Percentiles rank a stretch among this genome's conserved stretches.
Evolutionary conservation across 768 basidiomycete species (phyloP).

Genomic region (Porpolomopsis calyptriformis): DNA sequence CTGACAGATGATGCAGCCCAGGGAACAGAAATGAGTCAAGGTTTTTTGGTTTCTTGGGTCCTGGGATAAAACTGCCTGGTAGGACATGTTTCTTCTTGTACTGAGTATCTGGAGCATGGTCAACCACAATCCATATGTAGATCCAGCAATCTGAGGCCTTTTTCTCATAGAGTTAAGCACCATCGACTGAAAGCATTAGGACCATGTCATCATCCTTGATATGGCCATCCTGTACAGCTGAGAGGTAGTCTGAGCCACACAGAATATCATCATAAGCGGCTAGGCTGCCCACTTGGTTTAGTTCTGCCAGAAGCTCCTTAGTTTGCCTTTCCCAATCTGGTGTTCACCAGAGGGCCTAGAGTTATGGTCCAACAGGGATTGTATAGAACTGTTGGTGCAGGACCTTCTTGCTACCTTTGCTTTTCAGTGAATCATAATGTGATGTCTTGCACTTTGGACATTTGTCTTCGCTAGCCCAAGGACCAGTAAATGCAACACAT

Average conservation of each 20-base stretch:
- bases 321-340: slow-evolving; percentile 16
- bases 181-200: slow-evolving; percentile 28
- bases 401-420: slow-evolving; percentile 10
- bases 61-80: slow-evolving; percentile 25
- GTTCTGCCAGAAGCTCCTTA: slow-evolving; percentile 13
- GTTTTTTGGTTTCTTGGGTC: slow-evolving; percentile 27
- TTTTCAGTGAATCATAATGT: slow-evolving; percentile 15
- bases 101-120: slow-evolving; percentile 18
- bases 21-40: slow-evolving; percentile 26
- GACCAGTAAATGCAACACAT: slow-evolving; percentile 18
- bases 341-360: slow-evolving; percentile 26
- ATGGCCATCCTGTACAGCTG: slow-evolving; percentile 10
- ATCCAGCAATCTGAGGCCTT: slow-evolving; percentile 26
- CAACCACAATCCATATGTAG: slow-evolving; percentile 28
- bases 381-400: slow-evolving; percentile 25
- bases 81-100: slow-evolving; percentile 26
- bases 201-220: slow-evolving; percentile 22
- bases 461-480: slow-evolving; percentile 3
- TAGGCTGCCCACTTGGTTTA: slow-evolving; percentile 1
- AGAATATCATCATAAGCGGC: slow-evolving; percentile 22
- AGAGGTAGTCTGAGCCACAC: slow-evolving; percentile 21
- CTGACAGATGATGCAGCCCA: slow-evolving; percentile 24
- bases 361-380: slow-evolving; percentile 29
- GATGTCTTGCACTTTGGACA: slow-evolving; percentile 20
- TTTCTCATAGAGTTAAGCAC: slow-evolving; percentile 29